Evolutionary conservation across 805 yeast genomes (phyloP).

Genomic region (Ogataea neopini): DNA sequence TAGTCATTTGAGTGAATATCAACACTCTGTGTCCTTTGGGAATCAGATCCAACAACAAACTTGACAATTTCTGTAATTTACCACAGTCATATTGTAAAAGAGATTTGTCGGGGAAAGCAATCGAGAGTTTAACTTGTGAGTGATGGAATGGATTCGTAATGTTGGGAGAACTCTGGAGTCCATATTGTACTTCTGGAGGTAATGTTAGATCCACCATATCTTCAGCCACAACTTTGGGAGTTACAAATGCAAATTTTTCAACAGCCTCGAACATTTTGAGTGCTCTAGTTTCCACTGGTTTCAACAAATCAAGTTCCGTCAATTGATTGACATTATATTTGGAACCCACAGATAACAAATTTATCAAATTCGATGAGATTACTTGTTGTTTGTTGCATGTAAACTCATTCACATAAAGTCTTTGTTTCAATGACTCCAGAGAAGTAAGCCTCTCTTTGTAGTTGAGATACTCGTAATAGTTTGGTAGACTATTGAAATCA

Average conservation of each 20-base stretch:
- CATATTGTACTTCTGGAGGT: conserved; percentile 38
- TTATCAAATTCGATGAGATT: conserved; percentile 61
- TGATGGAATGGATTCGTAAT: conserved; percentile 65
- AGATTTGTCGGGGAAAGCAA: conserved; percentile 95
- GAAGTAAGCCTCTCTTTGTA: conserved; percentile 52
- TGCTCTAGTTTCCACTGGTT: conserved; percentile 44
- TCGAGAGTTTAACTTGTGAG: conserved; percentile 80
- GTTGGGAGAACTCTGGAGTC: conserved; percentile 29
- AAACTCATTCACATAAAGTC: conserved; percentile 60
- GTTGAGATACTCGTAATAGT: conserved; percentile 60
- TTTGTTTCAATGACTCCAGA: conserved; percentile 55
- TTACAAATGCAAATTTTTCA: conserved; percentile 79
- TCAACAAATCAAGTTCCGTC: conserved; percentile 38
- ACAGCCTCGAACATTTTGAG: conserved; percentile 48
- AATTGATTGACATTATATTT: conserved; percentile 34
- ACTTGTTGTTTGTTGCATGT: conserved; percentile 68
- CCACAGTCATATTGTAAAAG: conserved; percentile 95
- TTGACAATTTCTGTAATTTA: conserved; percentile 82
- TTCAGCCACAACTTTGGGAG: conserved; percentile 81
- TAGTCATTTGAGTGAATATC: conserved; percentile 97
- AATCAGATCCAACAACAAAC: conserved; percentile 70
- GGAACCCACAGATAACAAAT: conserved; percentile 37
- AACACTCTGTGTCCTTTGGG: conserved; percentile 91
- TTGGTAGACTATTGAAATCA: conserved; percentile 44
- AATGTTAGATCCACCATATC: conserved; percentile 60